Base-by-base conservation (phyloP, 768 basidiomycete species). In the Leucosporidium scottii region DNA sequence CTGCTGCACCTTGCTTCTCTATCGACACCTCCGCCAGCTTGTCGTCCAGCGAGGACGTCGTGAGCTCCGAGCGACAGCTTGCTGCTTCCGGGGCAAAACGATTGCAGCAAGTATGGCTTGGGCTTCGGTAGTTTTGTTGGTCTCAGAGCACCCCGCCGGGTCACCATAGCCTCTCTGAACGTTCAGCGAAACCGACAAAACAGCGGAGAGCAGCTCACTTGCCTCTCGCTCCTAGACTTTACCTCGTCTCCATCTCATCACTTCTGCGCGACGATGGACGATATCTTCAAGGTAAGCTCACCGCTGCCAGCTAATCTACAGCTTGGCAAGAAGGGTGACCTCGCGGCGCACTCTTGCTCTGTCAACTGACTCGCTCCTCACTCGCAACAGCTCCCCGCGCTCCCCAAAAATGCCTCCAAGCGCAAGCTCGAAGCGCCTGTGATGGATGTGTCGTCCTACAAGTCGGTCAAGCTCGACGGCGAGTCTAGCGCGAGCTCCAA, bases 321-420 rank as follows among this genome's bases (percentile, higher is more conserved):
- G 39, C 39, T 36, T 36, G 81, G 89, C 60, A 86, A 88, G 5
- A 74, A 78, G 1, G 81, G 85, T 20, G 83, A 92, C 91, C 78
- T 81, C 90, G n/a, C n/a, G n/a, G 63, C 88, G 85, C 74, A 81
- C 90, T 78, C 85, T 86, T 12, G 87, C 89, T 74, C 85, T 85
- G 71, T 90, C 88, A 31, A 85, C 51, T 48, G 28, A 15, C 49
- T 21, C 3, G 39, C 31, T 18, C 28, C 71, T 17, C 71, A 69
- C 0, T 63, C 72, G 4, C 36, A 66, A 2, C 66, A 63, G 17
- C 65, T 20, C 13, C 53, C 54, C 39, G 28, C 61, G 20, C 25
- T 66, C 49, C 39, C 62, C 20, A 63, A 61, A 25, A 49, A 49
- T 28, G 48, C 58, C 9, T 50, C 50, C 25, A 76, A 76, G 65